These are phyloP conservation scores for Trichodelitschia bisporula DNA, from an alignment of 495 filamentous ascomycete genomes.

Conservation along the genomic window DNA sequence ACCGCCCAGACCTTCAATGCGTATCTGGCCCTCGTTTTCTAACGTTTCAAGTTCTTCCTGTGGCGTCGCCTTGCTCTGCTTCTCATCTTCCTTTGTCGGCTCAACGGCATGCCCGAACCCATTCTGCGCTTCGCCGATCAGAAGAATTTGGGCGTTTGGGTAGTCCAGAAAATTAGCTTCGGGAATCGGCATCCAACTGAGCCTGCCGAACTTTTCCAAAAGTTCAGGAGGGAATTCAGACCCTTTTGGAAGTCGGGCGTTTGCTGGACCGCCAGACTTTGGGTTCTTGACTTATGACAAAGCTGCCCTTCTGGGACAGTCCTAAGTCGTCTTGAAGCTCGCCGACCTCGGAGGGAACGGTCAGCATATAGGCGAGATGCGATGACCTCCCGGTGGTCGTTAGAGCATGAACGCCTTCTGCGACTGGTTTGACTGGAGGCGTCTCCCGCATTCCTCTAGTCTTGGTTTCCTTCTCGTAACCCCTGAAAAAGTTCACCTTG, in stretches of 20 bases:
- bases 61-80: slow-evolving; percentile 33
- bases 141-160: slow-evolving; percentile 52
- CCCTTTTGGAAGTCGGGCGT: slow-evolving; percentile 33
- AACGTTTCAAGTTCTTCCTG: slow-evolving; percentile 30
- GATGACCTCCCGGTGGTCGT: slow-evolving; percentile 43
- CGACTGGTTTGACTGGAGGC: slow-evolving; percentile 49
- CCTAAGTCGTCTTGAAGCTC: slow-evolving; percentile 62
- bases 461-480: slow-evolving; percentile 48
- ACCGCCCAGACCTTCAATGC: slow-evolving; percentile 30
- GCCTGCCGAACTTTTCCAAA: slow-evolving; percentile 44
- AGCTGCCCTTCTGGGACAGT: slow-evolving; percentile 44
- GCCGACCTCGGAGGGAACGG: slow-evolving; percentile 43
- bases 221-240: slow-evolving; percentile 62
- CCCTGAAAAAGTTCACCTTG: slow-evolving; percentile 42
- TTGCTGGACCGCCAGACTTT: slow-evolving; percentile 33
- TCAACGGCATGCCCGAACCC: slow-evolving; percentile 33
- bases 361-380: slow-evolving; percentile 64
- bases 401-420: slow-evolving; percentile 72
- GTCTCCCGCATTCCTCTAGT: slow-evolving; percentile 46
- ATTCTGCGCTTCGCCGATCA: slow-evolving; percentile 47
- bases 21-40: slow-evolving; percentile 35
- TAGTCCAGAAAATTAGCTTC: slow-evolving; percentile 58
- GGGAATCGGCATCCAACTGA: slow-evolving; percentile 43
- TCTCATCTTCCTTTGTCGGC: slow-evolving; percentile 27
- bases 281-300: slow-evolving; percentile 70